Base-by-base conservation (phyloP, 192 early-diverging fungal genomes). In the Entomortierella beljakovae region DNA sequence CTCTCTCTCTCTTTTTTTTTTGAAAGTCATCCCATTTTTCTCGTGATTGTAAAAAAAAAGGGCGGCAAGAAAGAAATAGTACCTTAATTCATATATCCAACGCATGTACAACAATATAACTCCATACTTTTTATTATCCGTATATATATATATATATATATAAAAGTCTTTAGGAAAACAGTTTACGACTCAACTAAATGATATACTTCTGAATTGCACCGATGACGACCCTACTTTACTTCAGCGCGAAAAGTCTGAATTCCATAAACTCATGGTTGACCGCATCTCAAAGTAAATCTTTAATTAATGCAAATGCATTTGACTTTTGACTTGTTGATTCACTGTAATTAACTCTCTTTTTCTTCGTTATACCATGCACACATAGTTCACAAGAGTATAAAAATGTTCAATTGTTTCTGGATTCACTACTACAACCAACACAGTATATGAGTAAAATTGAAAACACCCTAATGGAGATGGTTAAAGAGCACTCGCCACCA, bases 371-470 rank as follows among this genome's bases (percentile, higher is more conserved):
- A 23, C 37, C 13, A 26, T 40, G 33, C 22, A 43, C 10, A 2
- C 2, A 52, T 55, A 79, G 75, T 55, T 79, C 75, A 6, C n/a
- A 66, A 7, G 75, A 79, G 51, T 79, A 79, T 51, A 79, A 79
- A 56, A 64, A 70, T 25, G 75, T 79, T 25, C 75, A 79, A 15
- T 68, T 65, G 62, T 79, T 79, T 40, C 67, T 70, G 7, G 75
- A 79, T 35, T 79, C 75, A 9, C 38, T 70, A 7, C 43, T 79
- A 1, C 75, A 79, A 32, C 75, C 75, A 4, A 29, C 67, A 7
- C 75, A 79, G 59, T 79, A 79, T 23, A 58, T 79, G 62, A 63
- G 62, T 50, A 79, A 79, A 37, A 79, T 79, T 31, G 75, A 79
- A 26, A 64, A 35, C 38, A 70, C 61, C 1, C 50, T 79, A 7